A percentile compares a stretch with the other conserved stretches of the same genome.
Conservation (phyloP, 208 protist species). For the Trypanosoma grayi region DNA sequence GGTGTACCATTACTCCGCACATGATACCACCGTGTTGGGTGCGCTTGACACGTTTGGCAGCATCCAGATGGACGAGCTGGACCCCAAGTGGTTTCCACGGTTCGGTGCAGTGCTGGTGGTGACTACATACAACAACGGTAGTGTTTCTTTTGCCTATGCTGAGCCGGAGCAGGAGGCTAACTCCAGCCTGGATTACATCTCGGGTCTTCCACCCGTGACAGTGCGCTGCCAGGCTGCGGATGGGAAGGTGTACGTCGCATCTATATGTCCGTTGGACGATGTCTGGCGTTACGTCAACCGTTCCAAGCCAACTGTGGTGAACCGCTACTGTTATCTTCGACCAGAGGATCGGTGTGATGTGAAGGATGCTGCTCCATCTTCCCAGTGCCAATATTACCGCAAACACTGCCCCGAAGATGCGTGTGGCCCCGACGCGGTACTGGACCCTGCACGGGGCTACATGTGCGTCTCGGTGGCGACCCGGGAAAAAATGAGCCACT, state of each 20-base stretch:
- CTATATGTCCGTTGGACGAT: constrained; percentile 19
- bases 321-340: constrained; percentile 17
- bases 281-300: constrained; percentile 22
- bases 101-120: constrained; percentile 21
- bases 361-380: constrained; percentile 1
- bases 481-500: constrained; percentile 2
- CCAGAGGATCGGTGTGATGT: constrained; percentile 16
- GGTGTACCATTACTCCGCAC: constrained; percentile 26
- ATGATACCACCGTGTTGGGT: constrained; percentile 21
- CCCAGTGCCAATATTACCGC: constrained; percentile 18
- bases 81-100: constrained; percentile 23
- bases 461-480: constrained; percentile 6
- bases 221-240: constrained; percentile 16
- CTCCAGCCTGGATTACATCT: constrained; percentile 19
- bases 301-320: constrained; percentile 7
- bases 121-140: constrained; percentile 19
- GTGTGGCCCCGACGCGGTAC: constrained; percentile 12
- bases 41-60: constrained; percentile 21
- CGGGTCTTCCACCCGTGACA: constrained; percentile 1
- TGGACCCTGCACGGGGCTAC: constrained; percentile 11
- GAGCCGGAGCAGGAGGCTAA: constrained; percentile 19
- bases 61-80: constrained; percentile 8
- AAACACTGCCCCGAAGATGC: constrained; percentile 16
- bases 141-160: constrained; percentile 20
- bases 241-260: constrained; percentile 10